Percentiles rank a stretch among this genome's conserved stretches.
These are phyloP conservation scores for Porcisia hertigi DNA, from an alignment of 208 protist species.

Conservation along the genomic window DNA sequence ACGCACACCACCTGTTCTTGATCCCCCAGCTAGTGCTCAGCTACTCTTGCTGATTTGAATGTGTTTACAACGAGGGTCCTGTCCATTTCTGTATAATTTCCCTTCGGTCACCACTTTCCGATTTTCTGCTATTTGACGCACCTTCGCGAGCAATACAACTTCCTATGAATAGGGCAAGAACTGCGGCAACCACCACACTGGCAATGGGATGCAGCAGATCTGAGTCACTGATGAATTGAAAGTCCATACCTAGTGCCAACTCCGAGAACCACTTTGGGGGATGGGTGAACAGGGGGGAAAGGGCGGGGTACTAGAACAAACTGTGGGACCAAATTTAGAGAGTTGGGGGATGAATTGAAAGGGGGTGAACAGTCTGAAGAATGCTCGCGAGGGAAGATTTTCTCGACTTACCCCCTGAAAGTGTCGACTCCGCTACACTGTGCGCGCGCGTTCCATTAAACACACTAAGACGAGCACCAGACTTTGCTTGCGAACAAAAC, in stretches of 20 bases:
- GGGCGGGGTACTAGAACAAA: not conserved
- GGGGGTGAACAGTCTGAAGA: not conserved
- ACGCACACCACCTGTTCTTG: not conserved
- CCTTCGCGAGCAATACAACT: not conserved
- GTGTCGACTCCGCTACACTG: not conserved
- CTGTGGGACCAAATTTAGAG: not conserved
- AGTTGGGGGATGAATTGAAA: slow-evolving; percentile 1
- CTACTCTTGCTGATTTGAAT: slow-evolving; percentile 1
- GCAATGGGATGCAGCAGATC: slow-evolving; percentile 32
- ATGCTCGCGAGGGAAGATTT: not conserved
- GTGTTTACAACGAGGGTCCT: not conserved
- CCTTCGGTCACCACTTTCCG: not conserved
- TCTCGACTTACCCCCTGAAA: not conserved
- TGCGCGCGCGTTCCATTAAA: not conserved
- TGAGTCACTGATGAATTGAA: slow-evolving; percentile 35
- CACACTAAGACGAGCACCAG: not conserved
- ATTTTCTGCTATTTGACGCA: not conserved
- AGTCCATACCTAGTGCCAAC: slow-evolving; percentile 23
- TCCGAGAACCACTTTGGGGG: not conserved
- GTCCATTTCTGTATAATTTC: not conserved
- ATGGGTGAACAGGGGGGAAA: not conserved
- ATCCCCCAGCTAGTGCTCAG: not conserved
- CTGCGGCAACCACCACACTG: slow-evolving; percentile 23
- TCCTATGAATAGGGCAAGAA: slow-evolving; percentile 17
- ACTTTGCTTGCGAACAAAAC: not conserved